A percentile compares a stretch with the other conserved stretches of the same genome.
Conservation (phyloP, 208 protist species). For the Herpetomonas tarakana region DNA sequence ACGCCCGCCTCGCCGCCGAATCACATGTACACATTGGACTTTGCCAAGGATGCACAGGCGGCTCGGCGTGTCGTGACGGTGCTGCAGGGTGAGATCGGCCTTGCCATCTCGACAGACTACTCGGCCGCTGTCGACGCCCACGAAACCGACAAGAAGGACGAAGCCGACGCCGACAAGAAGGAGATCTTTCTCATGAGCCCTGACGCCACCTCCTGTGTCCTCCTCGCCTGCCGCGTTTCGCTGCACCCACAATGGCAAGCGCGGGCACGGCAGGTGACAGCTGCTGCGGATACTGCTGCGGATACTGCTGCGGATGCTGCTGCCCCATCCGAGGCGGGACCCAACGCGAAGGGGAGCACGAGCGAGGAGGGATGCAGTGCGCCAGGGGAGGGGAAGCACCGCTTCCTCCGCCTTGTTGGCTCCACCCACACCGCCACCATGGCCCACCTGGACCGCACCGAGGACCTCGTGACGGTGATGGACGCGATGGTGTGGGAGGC, state of each 20-base stretch:
- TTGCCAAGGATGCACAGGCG: neutral
- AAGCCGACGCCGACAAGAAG: slow-evolving; percentile 6
- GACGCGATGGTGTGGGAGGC: slow-evolving; percentile 34
- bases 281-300: neutral
- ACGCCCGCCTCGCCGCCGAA: slow-evolving; percentile 11
- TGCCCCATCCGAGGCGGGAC: neutral
- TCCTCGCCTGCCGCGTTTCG: slow-evolving; percentile 46
- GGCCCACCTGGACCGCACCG: slow-evolving; percentile 37
- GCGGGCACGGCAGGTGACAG: neutral
- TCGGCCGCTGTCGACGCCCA: slow-evolving; percentile 1
- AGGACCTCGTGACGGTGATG: slow-evolving; percentile 17
- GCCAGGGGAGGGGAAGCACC: neutral
- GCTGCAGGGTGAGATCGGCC: slow-evolving; percentile 34
- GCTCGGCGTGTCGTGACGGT: slow-evolving; percentile 23
- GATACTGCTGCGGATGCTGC: neutral
- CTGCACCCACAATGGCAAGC: slow-evolving; percentile 20
- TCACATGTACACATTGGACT: slow-evolving; percentile 7
- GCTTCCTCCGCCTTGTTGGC: slow-evolving; percentile 3
- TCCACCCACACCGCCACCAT: slow-evolving; percentile 29
- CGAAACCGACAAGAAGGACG: neutral
- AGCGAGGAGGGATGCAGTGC: no score
- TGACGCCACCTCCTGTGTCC: slow-evolving; percentile 58
- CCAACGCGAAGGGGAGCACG: neutral
- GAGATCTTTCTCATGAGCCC: slow-evolving; percentile 35
- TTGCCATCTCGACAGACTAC: slow-evolving; percentile 17